Base-by-base conservation (phyloP, 768 basidiomycete genomes). In the Cyclocybe cylindracea region DNA sequence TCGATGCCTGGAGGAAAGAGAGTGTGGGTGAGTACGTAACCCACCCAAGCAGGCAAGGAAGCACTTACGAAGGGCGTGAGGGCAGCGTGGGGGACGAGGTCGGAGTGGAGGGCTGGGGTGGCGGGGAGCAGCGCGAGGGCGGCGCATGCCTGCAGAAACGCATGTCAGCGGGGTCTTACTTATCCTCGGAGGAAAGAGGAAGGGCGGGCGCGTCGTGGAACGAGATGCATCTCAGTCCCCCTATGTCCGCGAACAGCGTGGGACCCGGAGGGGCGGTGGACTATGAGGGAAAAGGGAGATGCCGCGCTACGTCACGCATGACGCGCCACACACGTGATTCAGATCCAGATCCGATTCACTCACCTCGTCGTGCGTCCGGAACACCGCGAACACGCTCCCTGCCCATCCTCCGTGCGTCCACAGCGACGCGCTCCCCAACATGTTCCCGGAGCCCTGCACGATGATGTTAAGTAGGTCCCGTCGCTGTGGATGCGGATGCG, bases 281-380 rank as follows among this genome's bases (percentile, higher is more conserved):
- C n/a, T n/a, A n/a, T n/a, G n/a, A n/a, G n/a, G n/a, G n/a, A n/a
- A n/a, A n/a, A n/a, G n/a, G n/a, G n/a, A n/a, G n/a, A n/a, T n/a
- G n/a, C n/a, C n/a, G n/a, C 24, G 24, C 24, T 24, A 24, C 24
- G 24, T 24, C 24, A 24, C 24, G 3, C 24, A 24, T 24, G 24
- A 68, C 67, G 67, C 67, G 65, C 66, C 44, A 41, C 14, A 47
- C 50, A 49, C 61, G 45, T 38, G 43, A 52, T 32, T 41, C 44
- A 18, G 29, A 31, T 16, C 50, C 46, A 19, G n/a, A n/a, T n/a
- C n/a, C n/a, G n/a, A n/a, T 32, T 40, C 48, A 66, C 84, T 61
- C 53, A 86, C 85, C 73, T 86, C 83, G 61, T 80, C 78, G 56
- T 87, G 86, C 0, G 78, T 76, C 53, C 65, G 66, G 66, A 85